A percentile compares a stretch with the other conserved stretches of the same genome.
These are phyloP conservation scores for Xerocomus amazonicus DNA, from an alignment of 1,284 basidiomycete genomes.

Conservation along the genomic window DNA sequence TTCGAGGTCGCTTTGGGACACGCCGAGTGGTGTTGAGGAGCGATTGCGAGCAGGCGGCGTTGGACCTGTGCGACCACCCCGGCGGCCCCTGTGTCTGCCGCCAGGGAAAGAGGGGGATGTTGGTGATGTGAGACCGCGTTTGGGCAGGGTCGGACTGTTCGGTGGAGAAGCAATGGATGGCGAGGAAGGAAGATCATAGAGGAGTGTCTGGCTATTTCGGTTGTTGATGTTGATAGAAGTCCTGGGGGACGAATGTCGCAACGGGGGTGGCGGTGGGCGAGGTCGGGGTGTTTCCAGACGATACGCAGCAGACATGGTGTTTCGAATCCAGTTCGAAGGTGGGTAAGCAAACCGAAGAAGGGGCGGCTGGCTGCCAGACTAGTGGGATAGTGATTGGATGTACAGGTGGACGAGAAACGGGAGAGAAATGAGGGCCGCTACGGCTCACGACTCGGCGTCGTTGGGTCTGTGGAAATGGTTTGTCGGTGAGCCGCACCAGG, in stretches of 20 bases:
- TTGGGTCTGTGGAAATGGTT: conserved; percentile 15
- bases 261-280: conserved; percentile 59
- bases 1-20: conserved; percentile 60
- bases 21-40: conserved; percentile 60
- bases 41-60: conserved; percentile 54
- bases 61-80: conserved; percentile 44
- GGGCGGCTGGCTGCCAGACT: conserved; percentile 15
- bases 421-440: conserved; percentile 7
- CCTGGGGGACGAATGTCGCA: conserved; percentile 50
- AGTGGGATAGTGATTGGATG: conserved; percentile 8
- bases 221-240: conserved; percentile 41
- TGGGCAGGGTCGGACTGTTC: conserved; percentile 41
- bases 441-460: conserved; percentile 7
- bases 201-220: conserved; percentile 45
- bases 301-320: conserved; percentile 58
- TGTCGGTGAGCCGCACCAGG: conserved; percentile 28
- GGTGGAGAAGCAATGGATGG: conserved; percentile 48
- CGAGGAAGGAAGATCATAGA: conserved; percentile 72
- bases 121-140: conserved; percentile 43
- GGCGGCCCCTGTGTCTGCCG: conserved; percentile 39
- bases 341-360: conserved; percentile 6
- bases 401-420: conserved; percentile 18
- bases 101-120: conserved; percentile 55
- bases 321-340: conserved; percentile 35
- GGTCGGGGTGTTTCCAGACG: conserved; percentile 60